Evolutionary conservation across 1,139 yeast species (phyloP).

Genomic region (Zygotorulaspora mrakii): DNA sequence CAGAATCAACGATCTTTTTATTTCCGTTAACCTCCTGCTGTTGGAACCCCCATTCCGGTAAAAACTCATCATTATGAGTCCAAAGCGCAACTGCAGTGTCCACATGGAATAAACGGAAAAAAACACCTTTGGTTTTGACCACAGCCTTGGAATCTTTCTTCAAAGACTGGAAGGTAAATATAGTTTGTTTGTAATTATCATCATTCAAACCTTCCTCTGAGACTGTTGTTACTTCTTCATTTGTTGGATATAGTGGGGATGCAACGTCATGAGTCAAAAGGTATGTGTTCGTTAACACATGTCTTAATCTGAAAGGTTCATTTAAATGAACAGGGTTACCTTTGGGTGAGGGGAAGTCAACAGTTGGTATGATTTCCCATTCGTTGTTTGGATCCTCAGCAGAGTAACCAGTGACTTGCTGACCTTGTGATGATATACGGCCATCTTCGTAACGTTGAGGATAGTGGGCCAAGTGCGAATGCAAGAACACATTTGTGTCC

Average conservation of each 20-base stretch:
- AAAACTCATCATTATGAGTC: conserved; percentile 77
- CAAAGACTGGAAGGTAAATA: conserved; percentile 68
- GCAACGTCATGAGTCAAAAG: conserved; percentile 94
- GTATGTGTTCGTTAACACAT: conserved; percentile 73
- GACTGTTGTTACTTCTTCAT: conserved; percentile 85
- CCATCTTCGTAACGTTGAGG: conserved; percentile 97
- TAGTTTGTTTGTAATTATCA: conserved; percentile 64
- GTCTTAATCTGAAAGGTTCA: conserved; percentile 75
- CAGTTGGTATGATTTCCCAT: conserved; percentile 82
- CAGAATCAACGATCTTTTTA: conserved; percentile 65
- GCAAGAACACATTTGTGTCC: conserved; percentile 70
- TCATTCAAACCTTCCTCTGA: conserved; percentile 54
- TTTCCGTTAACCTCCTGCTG: conserved; percentile 96
- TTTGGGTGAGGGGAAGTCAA: conserved; percentile 40
- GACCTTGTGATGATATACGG: conserved; percentile 90
- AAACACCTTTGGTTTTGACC: conserved; percentile 67
- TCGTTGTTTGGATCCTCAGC: conserved; percentile 64
- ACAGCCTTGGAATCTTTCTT: conserved; percentile 47
- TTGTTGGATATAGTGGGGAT: conserved; percentile 85
- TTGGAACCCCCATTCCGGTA: conserved; percentile 92
- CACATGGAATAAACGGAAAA: conserved; percentile 69
- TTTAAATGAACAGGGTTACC: conserved; percentile 54
- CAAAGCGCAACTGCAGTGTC: conserved; percentile 92
- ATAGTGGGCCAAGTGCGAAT: conserved; percentile 70
- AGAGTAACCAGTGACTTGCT: conserved; percentile 78